Conservation (phyloP, 2,329 filamentous ascomycete genomes). For the Diaporthe humulicola region DNA sequence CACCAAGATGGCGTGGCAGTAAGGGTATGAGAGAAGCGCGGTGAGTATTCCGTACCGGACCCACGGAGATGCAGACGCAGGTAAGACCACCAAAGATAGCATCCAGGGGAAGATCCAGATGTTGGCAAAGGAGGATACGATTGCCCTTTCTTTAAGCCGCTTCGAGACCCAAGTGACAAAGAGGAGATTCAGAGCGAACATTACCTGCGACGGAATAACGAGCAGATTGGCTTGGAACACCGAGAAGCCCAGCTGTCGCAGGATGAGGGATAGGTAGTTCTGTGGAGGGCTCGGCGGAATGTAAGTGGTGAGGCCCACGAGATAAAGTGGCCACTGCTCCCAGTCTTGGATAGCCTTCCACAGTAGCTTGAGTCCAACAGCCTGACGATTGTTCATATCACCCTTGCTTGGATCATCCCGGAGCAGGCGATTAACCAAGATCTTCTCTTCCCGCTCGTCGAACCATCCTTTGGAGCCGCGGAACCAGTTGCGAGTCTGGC, state of each 20-base stretch:
- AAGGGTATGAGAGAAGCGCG: conserved; percentile 61
- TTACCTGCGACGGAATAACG: conserved; percentile 21
- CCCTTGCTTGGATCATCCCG: conserved; percentile 73
- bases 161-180: conserved; percentile 61
- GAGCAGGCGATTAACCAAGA: conserved; percentile 71
- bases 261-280: conserved; percentile 60
- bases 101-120: conserved; percentile 60
- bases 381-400: conserved; percentile 72
- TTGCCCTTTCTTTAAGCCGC: conserved; percentile 54
- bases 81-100: conserved; percentile 51
- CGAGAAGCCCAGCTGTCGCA: conserved; percentile 58
- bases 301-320: conserved; percentile 63
- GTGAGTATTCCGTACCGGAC: conserved; percentile 54
- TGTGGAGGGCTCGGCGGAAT: conserved; percentile 57
- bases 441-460: conserved; percentile 70
- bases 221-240: conserved; percentile 61
- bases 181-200: conserved; percentile 55
- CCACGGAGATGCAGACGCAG: conserved; percentile 50
- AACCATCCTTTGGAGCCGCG: conserved; percentile 73
- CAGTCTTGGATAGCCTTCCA: conserved; percentile 69
- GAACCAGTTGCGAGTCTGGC: conserved; percentile 67
- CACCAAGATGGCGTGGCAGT: conserved; percentile 62
- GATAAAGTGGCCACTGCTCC: conserved; percentile 71
- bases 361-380: conserved; percentile 59
- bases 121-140: conserved; percentile 55